These are phyloP conservation scores for Vitis vinifera DNA, from an alignment of 164 flowering plant genomes.

Conservation along the genomic window DNA sequence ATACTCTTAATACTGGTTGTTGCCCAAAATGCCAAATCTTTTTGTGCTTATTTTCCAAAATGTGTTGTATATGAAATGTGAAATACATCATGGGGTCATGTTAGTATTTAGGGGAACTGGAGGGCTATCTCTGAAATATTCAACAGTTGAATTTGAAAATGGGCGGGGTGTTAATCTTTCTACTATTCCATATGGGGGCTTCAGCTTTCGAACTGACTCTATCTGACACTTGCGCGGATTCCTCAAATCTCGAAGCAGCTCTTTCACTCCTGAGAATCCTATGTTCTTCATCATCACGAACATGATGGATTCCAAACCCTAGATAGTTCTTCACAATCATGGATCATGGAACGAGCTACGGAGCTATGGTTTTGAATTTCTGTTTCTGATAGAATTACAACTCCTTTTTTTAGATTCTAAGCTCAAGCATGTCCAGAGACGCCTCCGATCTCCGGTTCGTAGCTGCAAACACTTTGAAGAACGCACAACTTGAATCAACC, in stretches of 20 bases:
- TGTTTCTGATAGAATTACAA: no score
- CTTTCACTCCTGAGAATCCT: not conserved
- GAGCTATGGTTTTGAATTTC: no score
- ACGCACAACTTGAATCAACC: conserved; percentile 21
- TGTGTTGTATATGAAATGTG: not conserved
- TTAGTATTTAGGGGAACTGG: not conserved
- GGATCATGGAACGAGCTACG: no score
- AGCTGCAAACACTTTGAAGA: conserved; percentile 7
- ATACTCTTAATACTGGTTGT: no score
- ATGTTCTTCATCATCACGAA: not conserved
- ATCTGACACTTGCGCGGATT: not conserved
- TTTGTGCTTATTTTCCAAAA: no score
- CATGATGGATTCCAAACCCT: no score
- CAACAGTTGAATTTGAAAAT: conserved; percentile 6
- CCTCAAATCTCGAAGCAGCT: not conserved
- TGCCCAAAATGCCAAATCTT: no score
- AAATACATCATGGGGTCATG: not conserved
- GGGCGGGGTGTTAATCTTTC: not conserved
- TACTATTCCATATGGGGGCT: not conserved
- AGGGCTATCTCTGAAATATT: not conserved
- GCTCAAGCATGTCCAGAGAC: conserved; percentile 19
- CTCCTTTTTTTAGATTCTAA: not conserved
- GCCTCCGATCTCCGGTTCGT: conserved; percentile 1
- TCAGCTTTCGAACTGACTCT: not conserved
- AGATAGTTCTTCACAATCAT: no score